A percentile compares a stretch with the other conserved stretches of the same genome.
phyloP scores from a whole-genome alignment of 1,139 yeast species.

The Sugiyamaella neomexicana region DNA sequence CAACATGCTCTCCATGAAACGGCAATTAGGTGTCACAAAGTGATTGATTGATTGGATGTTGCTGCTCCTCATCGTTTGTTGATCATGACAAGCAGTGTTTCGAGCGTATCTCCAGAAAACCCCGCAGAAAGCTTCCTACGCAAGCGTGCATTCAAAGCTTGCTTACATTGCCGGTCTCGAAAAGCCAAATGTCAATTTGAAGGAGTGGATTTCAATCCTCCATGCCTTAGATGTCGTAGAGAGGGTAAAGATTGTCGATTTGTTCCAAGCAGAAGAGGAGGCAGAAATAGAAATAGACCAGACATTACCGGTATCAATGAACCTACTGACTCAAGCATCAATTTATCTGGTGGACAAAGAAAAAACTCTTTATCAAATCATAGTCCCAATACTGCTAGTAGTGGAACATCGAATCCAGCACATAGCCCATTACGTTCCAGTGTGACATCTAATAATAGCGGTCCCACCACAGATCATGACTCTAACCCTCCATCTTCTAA shows the following conservation, averaged over 20 bases:
- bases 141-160: constrained; percentile 74
- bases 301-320: no score
- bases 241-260: constrained; percentile 81
- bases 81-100: constrained; percentile 10
- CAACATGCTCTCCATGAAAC: no score
- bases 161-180: constrained; percentile 76
- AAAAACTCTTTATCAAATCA: neutral
- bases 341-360: neutral
- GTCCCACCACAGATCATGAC: neutral
- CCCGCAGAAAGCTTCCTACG: constrained; percentile 6
- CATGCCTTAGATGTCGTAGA: constrained; percentile 80
- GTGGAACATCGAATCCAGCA: neutral
- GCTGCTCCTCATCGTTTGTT: neutral
- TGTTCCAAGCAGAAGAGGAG: constrained; percentile 63
- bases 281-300: constrained; percentile 39
- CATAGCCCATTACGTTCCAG: neutral
- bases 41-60: neutral
- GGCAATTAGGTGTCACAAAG: no score
- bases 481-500: no score
- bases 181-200: constrained; percentile 80
- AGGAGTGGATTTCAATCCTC: constrained; percentile 68
- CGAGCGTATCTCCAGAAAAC: constrained; percentile 11
- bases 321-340: no score
- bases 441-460: neutral
- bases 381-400: neutral